Percentiles rank a stretch among this genome's conserved stretches.
These are phyloP conservation scores for Podaxis sp. DNA, from an alignment of 768 basidiomycete genomes.

Conservation along the genomic window DNA sequence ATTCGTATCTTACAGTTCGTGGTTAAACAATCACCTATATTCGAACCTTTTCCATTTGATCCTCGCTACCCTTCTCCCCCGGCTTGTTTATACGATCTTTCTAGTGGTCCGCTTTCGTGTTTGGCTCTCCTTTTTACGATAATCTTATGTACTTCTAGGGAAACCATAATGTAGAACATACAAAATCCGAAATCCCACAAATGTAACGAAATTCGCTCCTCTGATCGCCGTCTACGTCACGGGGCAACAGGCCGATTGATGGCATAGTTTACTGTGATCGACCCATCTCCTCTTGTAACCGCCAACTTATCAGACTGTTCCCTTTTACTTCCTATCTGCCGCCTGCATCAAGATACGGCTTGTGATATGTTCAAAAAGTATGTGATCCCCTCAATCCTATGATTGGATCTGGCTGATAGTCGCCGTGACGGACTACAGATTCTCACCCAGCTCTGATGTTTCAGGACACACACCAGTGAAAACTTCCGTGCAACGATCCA, in stretches of 20 bases:
- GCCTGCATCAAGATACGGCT: constrained; percentile 10
- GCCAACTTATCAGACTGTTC: constrained; percentile 14
- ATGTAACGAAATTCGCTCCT: not conserved
- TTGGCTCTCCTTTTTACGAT: constrained; percentile 10
- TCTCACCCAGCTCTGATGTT: constrained; percentile 75
- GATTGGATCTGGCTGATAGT: constrained; percentile 13
- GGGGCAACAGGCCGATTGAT: constrained; percentile 2
- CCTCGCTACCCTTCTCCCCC: constrained; percentile 22
- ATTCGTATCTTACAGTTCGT: constrained; percentile 14
- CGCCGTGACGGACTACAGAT: constrained; percentile 41
- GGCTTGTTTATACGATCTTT: constrained; percentile 15
- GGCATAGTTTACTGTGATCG: not conserved
- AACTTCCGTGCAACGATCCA: constrained; percentile 88
- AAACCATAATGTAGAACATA: constrained; percentile 16
- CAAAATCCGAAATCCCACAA: constrained; percentile 3
- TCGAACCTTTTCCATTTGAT: constrained; percentile 28
- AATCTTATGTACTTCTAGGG: constrained; percentile 17
- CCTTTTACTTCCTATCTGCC: constrained; percentile 9
- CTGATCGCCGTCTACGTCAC: constrained; percentile 5
- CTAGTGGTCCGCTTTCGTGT: constrained; percentile 14
- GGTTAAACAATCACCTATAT: constrained; percentile 15
- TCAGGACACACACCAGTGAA: constrained; percentile 90
- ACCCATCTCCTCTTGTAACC: constrained; percentile 15
- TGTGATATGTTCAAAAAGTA: constrained; percentile 76
- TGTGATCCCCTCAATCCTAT: constrained; percentile 18